phyloP scores from a whole-genome alignment of 495 filamentous ascomycete species.

The Penicillium manginii region DNA sequence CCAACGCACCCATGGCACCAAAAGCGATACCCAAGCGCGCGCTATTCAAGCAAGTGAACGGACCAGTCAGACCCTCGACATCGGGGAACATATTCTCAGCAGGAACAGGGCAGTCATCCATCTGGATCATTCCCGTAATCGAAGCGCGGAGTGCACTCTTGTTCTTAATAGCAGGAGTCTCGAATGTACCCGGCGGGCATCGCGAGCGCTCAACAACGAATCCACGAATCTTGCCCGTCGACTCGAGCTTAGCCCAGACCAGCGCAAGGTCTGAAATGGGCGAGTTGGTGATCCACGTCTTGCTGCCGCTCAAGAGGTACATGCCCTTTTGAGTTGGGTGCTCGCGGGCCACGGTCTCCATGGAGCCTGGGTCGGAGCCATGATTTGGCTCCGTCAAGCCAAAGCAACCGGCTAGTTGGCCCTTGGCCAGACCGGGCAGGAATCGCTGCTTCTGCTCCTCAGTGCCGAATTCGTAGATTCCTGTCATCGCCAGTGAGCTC shows the following conservation, averaged over 20 bases:
- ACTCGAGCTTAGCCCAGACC: slow-evolving; percentile 92
- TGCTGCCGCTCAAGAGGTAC: slow-evolving; percentile 78
- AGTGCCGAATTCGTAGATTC: slow-evolving; percentile 92
- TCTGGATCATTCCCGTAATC: slow-evolving; percentile 96
- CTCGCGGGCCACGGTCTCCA: slow-evolving; percentile 87
- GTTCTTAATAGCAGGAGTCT: slow-evolving; percentile 92
- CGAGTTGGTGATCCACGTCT: slow-evolving; percentile 99
- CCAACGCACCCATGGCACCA: slow-evolving; percentile 89
- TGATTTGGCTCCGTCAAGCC: slow-evolving; percentile 97
- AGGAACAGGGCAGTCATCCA: slow-evolving; percentile 87
- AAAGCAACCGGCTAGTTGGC: slow-evolving; percentile 87
- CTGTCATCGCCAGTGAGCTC: slow-evolving; percentile 92
- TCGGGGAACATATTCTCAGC: slow-evolving; percentile 93
- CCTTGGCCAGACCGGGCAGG: slow-evolving; percentile 82
- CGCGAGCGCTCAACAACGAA: slow-evolving; percentile 83
- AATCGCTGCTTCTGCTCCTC: slow-evolving; percentile 88
- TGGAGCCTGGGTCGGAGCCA: slow-evolving; percentile 92
- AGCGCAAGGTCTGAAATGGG: slow-evolving; percentile 90
- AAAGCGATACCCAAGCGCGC: slow-evolving; percentile 92
- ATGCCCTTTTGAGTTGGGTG: slow-evolving; percentile 89
- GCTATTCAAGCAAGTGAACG: slow-evolving; percentile 92
- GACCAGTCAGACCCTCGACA: slow-evolving; percentile 84
- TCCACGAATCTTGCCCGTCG: slow-evolving; percentile 92
- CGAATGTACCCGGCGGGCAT: slow-evolving; percentile 83
- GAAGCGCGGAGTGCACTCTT: slow-evolving; percentile 93